phyloP scores from a whole-genome alignment of 2,329 filamentous ascomycete species.

The Claviceps sorghi region DNA sequence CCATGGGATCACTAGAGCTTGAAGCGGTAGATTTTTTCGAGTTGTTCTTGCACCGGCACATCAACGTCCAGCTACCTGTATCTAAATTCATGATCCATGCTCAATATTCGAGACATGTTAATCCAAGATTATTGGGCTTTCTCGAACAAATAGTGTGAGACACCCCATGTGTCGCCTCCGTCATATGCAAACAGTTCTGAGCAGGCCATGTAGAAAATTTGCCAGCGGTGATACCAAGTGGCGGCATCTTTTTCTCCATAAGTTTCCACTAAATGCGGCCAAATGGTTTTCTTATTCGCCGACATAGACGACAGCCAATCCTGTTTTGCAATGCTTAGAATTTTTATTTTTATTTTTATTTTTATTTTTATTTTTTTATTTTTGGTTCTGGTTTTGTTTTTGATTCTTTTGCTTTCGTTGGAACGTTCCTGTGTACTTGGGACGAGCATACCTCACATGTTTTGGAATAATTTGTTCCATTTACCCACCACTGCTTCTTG shows the following conservation, averaged over 20 bases:
- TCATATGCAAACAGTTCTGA: slow-evolving; percentile 53
- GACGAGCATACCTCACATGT: slow-evolving; percentile 45
- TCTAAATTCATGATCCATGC: not conserved
- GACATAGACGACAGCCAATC: slow-evolving; percentile 50
- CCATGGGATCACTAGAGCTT: slow-evolving; percentile 75
- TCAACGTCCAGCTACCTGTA: not conserved
- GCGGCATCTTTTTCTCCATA: slow-evolving; percentile 45
- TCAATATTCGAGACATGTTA: not conserved
- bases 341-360: not conserved
- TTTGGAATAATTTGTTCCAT: slow-evolving; percentile 51
- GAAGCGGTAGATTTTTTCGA: too few relatives aligned
- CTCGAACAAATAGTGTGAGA: slow-evolving; percentile 53
- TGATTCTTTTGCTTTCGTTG: not conserved
- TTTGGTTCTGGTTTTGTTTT: not conserved
- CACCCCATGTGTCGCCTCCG: slow-evolving; percentile 53
- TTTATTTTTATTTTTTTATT: not conserved
- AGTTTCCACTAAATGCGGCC: slow-evolving; percentile 49
- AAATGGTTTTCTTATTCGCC: slow-evolving; percentile 42
- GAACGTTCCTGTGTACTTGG: too few relatives aligned
- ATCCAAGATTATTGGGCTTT: slow-evolving; percentile 26
- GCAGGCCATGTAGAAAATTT: slow-evolving; percentile 59
- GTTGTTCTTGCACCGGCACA: not conserved
- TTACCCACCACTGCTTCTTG: slow-evolving; percentile 56
- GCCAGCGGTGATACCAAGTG: slow-evolving; percentile 56
- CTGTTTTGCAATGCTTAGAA: slow-evolving; percentile 14